Base-by-base conservation (phyloP, 345 rosid genomes). In the Acer yangbiense region DNA sequence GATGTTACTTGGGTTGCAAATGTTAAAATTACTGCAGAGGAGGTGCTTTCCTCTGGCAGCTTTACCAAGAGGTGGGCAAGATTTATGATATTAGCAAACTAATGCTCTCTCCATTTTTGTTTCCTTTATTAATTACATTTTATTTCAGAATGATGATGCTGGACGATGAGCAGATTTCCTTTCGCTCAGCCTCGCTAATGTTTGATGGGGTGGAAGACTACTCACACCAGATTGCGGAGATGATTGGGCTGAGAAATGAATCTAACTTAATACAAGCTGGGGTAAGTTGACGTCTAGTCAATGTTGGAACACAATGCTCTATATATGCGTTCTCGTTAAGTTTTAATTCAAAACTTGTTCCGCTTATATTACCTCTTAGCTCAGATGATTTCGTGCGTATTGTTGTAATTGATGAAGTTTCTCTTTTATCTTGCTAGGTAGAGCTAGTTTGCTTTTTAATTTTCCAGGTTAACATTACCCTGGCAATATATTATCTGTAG, bases 181-280 rank as follows among this genome's bases (percentile, higher is more conserved):
- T 97, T 71, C 92, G 97, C 35, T 94, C 99, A 32, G 93, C 94
- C 52, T 89, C 97, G 29, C 89, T 81, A 70, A 94, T 89, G 91
- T 94, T 83, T 86, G 98, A 97, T 84, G 94, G 97, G 41, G 88
- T 97, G 68, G 99, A 97, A 89, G 99, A 97, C 75, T 97, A 97
- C 86, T 92, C 99, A 0, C 98, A 94, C 84, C 99, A 97, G 85
- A 94, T 97, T 64, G 98, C 99, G 9, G 89, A 94, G 85, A 97
- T 97, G 94, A 91, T 94, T 72, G 99, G 99, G 20, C 85, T 97
- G 73, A 89, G 90, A 82, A 94, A 89, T 32, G 97, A 90, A 80
- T 91, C 94, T 73, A 90, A 89, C 81, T 89, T 97, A 71, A 80
- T 90, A 63, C 89, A 90, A 81, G 98, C 98, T 76, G 98, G 99